These are phyloP conservation scores for Ustilago nuda DNA, from an alignment of 1,284 basidiomycete species.

Conservation along the genomic window DNA sequence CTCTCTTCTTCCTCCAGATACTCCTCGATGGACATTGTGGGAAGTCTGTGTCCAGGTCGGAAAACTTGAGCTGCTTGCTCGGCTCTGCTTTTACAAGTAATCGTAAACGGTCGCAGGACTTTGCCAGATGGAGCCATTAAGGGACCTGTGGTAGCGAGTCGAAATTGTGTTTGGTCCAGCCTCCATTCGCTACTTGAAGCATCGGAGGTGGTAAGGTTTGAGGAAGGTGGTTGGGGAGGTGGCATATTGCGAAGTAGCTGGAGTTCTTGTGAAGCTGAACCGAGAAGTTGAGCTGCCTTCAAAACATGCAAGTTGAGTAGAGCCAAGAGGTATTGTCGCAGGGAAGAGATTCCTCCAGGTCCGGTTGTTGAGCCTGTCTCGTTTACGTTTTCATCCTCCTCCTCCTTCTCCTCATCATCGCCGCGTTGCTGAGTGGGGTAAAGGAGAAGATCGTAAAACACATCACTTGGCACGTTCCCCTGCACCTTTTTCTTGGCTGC, in stretches of 20 bases:
- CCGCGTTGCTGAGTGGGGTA: constrained; percentile 4
- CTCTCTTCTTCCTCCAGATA: constrained; percentile 87
- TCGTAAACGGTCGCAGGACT: constrained; percentile 65
- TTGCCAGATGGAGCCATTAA: constrained; percentile 58
- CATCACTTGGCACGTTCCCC: constrained; percentile 25
- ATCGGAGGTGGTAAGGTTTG: background rate
- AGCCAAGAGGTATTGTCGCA: constrained; percentile 60
- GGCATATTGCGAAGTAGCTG: constrained; percentile 59
- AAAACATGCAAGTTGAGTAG: constrained; percentile 60
- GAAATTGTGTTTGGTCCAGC: constrained; percentile 39
- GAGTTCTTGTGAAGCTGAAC: constrained; percentile 56
- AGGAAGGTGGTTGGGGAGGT: constrained; percentile 15
- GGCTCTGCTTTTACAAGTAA: constrained; percentile 69
- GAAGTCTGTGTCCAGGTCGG: constrained; percentile 83
- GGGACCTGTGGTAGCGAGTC: constrained; percentile 40
- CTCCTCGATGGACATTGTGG: constrained; percentile 96
- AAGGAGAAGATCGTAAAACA: constrained; percentile 51
- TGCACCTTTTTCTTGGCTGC: constrained; percentile 13
- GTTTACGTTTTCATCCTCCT: constrained; percentile 24
- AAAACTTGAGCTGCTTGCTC: constrained; percentile 84
- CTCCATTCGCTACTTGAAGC: constrained; percentile 45
- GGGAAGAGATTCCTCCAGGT: constrained; percentile 28
- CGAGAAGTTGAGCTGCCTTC: constrained; percentile 26
- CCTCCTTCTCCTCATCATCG: constrained; percentile 48
- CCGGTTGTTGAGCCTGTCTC: constrained; percentile 1